Conservation (phyloP, 2,329 filamentous ascomycete species). For the Penicillium sp. region DNA sequence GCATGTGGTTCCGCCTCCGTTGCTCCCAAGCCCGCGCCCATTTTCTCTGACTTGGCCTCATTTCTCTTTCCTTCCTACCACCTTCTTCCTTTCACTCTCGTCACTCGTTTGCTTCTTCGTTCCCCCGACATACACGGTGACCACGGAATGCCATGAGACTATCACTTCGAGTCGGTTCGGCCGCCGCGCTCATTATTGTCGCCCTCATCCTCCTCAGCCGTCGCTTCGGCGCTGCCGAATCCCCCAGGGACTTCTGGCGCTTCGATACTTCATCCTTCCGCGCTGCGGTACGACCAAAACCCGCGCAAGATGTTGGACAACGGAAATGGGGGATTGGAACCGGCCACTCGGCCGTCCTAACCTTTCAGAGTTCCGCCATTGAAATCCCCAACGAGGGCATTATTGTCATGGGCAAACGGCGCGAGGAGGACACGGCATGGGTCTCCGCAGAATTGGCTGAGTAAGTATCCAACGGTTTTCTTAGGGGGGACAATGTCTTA, state of each 20-base stretch:
- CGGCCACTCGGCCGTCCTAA: conserved; percentile 19
- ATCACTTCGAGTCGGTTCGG: conserved; percentile 35
- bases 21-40: conserved; percentile 5
- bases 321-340: conserved; percentile 30
- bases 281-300: conserved; percentile 14
- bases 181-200: conserved; percentile 37
- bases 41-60: conserved; percentile 4
- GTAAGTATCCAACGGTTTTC: conserved; percentile 32
- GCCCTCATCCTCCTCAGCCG: conserved; percentile 35
- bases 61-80: background rate
- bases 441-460: conserved; percentile 48
- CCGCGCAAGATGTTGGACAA: conserved; percentile 12
- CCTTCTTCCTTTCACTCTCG: conserved; percentile 12
- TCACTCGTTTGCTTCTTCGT: conserved; percentile 9
- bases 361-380: conserved; percentile 36
- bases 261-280: conserved; percentile 30
- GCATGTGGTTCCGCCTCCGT: conserved; percentile 15
- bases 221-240: conserved; percentile 27
- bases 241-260: conserved; percentile 33
- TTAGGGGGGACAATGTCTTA: background rate
- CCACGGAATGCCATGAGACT: conserved; percentile 31
- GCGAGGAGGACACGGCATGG: conserved; percentile 53
- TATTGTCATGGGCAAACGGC: conserved; percentile 50
- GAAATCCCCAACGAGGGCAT: conserved; percentile 43
- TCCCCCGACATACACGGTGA: conserved; percentile 7